Evolutionary conservation across 495 filamentous ascomycete genomes (phyloP), one percentile per base, ranked within the genome.

Genomic region (Penicillium roqueforti): DNA sequence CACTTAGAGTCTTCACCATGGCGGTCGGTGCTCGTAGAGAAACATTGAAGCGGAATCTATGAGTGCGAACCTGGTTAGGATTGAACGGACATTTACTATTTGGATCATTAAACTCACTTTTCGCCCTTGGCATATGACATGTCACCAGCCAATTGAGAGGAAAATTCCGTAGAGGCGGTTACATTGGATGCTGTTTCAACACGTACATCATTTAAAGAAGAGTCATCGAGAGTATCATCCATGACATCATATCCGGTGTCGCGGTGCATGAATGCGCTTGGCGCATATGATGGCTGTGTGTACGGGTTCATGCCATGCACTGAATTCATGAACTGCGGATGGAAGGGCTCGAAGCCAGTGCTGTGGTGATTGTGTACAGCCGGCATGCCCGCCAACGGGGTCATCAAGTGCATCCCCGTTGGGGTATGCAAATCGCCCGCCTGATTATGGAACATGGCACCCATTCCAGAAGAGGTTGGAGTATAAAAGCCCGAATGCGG

Each of bases 391-490:
- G 89, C 80, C 55, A 96, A 72, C 6, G 93, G 91, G 6, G 89
- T 95, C n/a, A 84, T 87, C 52, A 96, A 75, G 41, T 87, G 87
- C 61, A 88, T 78, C 18, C 80, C 80, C 18, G 83, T 83, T 9
- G 92, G 92, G 4, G 92, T 96, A 61, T 96, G 92, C 25, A 97
- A 79, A 66, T 97, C 93, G 28, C 92, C 89, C 22, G 90, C 87
- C 67, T 91, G 87, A 53, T 77, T 83, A 67, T 93, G 91, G 56
- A 89, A 95, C 40, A 90, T 66, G 3, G 87, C 84, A 60, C 88
- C 91, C 40, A 86, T 84, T n/a, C 87, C 89, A 28, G 87, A 87
- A 3, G 91, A 89, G 1, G 89, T 95, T 2, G 92, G 92, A 0
- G 89, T 92, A 67, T 95, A 96, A 68, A 95, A 91, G 19, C 87